Evolutionary conservation across 495 filamentous ascomycete species (phyloP), one percentile per base, ranked within the genome.

Genomic region (Aspergillus sclerotioniger): DNA sequence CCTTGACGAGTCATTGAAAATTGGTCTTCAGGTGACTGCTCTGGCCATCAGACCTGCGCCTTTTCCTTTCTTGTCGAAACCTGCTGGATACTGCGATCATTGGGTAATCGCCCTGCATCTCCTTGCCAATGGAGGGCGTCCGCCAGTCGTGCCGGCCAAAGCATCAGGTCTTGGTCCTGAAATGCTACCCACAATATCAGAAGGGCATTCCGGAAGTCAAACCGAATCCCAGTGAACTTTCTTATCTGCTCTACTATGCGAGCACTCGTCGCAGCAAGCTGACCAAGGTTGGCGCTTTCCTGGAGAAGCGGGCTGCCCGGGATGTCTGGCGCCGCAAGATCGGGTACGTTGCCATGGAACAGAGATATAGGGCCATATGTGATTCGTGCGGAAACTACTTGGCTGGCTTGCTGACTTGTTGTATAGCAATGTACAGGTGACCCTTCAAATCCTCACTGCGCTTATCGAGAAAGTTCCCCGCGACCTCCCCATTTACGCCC

Each of bases 161-260:
- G 73, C 92, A 97, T 72, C 92, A 96, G 79, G 87, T 96, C 57
- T 77, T 97, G 51, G 86, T 95, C 50, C 81, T 96, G 31, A 96
- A 96, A 72, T 97, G 92, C 78, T 97, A 95, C 74, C 92, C 92
- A 31, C 84, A 84, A 61, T 92, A 90, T 54, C 88, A 90, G 54
- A 96, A 96, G 74, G 90, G 89, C 58, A 90, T 90, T 47, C 83
- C 88, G 67, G 90, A 95, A 61, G 90, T 96, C 56, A 93, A 91
- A 72, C 91, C 92, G 8, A 97, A 97, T 68, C 87, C 90, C 45
- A 94, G 89, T 72, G 92, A 97, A 77, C 85, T 97, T 43, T 95
- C 90, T 68, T 97, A 97, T 69, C 82, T 97, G 51, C 84, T 96
- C 28, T 97, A 93, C 81, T 96, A 97, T 80, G 90, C 89, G 43